Conservation (phyloP, 1,284 basidiomycete species). For the Ceratobasidium sp. region DNA sequence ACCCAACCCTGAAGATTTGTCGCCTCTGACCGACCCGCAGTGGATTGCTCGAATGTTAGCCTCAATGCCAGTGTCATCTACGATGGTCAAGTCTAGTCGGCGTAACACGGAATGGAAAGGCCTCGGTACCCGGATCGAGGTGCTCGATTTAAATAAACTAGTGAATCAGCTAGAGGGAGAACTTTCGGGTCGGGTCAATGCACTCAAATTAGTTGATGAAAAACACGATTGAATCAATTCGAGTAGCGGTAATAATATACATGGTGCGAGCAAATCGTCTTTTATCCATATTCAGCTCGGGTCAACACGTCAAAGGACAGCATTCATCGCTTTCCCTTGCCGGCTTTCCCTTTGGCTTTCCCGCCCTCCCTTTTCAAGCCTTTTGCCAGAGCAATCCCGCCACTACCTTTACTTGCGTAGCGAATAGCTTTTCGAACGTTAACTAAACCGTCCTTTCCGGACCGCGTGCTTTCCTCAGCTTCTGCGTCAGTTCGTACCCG, state of each 20-base stretch:
- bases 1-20: slow-evolving; percentile 81
- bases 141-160: slow-evolving; percentile 47
- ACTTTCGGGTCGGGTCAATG: slow-evolving; percentile 13
- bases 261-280: neutral
- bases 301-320: neutral
- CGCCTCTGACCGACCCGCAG: slow-evolving; percentile 84
- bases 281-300: neutral
- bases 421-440: slow-evolving; percentile 88
- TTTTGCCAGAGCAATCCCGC: slow-evolving; percentile 49
- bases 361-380: slow-evolving; percentile 12
- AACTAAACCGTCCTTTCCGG: slow-evolving; percentile 59
- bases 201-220: slow-evolving; percentile 13
- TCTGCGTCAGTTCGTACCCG: slow-evolving; percentile 54
- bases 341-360: slow-evolving; percentile 15
- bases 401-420: slow-evolving; percentile 71
- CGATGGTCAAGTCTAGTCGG: slow-evolving; percentile 63
- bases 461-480: slow-evolving; percentile 53
- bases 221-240: neutral
- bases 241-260: neutral
- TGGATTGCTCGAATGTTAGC: slow-evolving; percentile 82
- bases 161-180: neutral
- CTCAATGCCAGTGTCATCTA: slow-evolving; percentile 63
- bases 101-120: slow-evolving; percentile 78
- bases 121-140: slow-evolving; percentile 60
- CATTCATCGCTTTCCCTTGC: slow-evolving; percentile 20